Base-by-base conservation (phyloP, 331 rosid genomes). In the Phaseolus coccineus region DNA sequence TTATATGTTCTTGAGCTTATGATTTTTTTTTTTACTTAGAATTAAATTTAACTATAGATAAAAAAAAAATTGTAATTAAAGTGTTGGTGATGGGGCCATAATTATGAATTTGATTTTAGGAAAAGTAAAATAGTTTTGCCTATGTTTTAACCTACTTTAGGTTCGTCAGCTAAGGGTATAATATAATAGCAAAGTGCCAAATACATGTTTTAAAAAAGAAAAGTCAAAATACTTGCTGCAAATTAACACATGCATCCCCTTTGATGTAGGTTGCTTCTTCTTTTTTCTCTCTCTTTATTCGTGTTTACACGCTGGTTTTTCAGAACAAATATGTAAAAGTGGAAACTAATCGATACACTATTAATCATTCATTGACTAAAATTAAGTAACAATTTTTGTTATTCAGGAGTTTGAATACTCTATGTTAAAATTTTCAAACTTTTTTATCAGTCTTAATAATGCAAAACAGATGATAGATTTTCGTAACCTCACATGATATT, bases 71-170 rank as follows among this genome's bases (percentile, higher is more conserved):
- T 40, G 42, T 39, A 39, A 39, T 39, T 40, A 39, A 24, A 30
- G 46, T 24, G 19, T 44, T 42, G 37, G 56, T 40, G 73, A 44
- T 44, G 5, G 37, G 9, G 71, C n/a, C 50, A 12, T 5, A 31
- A 11, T 44, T 40, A 42, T 44, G 46, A 24, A 12, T 24, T 66
- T 68, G 24, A 40, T 67, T 39, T 19, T 8, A 39, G 3, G 44
- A n/a, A 35, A 64, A n/a, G 33, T 35, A 16, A 64, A 6, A 64
- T 33, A 6, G 0, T 19, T 19, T n/a, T 2, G 19, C 15, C 72
- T 67, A 67, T 40, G 72, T 1, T 22, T 68, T 68, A 68, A 19
- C 56, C 71, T n/a, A 37, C 35, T 65, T 30, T 39, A 65, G 71
- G 6, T 27, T 27, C 27, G 56, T 68, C 56, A 42, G 22, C 22